Percentiles rank a stretch among this genome's conserved stretches.
Evolutionary conservation across 495 filamentous ascomycete species (phyloP).

Genomic region (Tuber borchii): DNA sequence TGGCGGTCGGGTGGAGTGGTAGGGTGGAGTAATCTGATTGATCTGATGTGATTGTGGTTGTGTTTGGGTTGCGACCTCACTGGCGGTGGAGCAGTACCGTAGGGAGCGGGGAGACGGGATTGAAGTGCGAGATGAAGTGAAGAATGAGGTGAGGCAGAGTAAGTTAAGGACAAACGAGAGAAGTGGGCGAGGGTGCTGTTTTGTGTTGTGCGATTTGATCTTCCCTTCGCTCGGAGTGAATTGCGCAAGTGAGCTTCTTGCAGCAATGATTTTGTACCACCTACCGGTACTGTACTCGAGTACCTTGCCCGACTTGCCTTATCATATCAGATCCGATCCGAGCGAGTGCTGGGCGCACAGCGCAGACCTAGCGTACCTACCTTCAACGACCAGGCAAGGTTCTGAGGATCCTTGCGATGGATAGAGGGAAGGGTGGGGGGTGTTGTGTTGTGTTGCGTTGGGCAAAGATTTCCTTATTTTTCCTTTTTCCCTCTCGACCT

Average conservation of each 20-base stretch:
- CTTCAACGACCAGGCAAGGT: background rate
- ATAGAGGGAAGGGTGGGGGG: background rate
- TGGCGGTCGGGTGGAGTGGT: background rate
- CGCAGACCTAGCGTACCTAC: background rate
- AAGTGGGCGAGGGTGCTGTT: no score
- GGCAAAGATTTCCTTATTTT: background rate
- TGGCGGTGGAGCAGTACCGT: no score
- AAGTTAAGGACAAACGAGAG: background rate
- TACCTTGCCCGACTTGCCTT: background rate
- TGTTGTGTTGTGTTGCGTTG: background rate
- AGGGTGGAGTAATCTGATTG: background rate
- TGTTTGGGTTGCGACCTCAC: background rate
- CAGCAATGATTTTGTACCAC: background rate
- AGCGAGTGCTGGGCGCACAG: background rate
- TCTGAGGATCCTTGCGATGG: background rate
- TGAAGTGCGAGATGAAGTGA: background rate
- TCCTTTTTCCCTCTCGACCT: background rate
- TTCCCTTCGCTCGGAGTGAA: background rate
- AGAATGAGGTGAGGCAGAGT: background rate
- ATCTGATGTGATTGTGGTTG: background rate
- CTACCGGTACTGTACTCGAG: background rate
- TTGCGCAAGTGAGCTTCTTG: background rate
- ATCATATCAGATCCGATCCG: slow-evolving; percentile 2
- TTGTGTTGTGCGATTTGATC: background rate
- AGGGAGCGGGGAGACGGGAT: background rate